Conservation (phyloP, 1,139 yeast species). For the Saccharomyces hybrid region DNA sequence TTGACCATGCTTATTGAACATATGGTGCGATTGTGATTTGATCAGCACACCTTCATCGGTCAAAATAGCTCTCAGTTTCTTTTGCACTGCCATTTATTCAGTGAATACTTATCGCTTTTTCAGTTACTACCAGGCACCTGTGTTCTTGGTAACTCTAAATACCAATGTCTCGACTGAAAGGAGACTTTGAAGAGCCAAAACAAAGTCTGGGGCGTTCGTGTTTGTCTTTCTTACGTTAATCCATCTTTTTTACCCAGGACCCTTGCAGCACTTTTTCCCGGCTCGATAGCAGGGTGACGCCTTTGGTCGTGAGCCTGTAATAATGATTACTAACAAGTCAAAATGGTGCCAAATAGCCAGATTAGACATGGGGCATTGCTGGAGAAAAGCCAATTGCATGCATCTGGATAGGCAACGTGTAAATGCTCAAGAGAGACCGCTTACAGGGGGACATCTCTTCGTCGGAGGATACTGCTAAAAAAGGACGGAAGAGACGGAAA, state of each 20-base stretch:
- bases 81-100: background rate
- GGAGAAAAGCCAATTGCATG: background rate
- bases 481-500: slow-evolving; percentile 16
- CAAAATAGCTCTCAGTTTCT: slow-evolving; percentile 2
- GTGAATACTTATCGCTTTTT: background rate
- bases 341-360: background rate
- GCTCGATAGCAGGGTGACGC: background rate
- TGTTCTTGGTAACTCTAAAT: background rate
- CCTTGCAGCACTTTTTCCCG: background rate
- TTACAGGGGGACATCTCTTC: background rate
- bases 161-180: background rate
- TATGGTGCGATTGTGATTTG: slow-evolving; percentile 3
- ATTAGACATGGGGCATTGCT: too few relatives aligned
- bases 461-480: background rate
- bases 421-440: background rate
- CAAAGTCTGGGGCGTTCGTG: background rate
- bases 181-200: background rate
- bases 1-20: background rate
- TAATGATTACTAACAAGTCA: background rate
- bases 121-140: background rate
- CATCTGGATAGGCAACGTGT: background rate
- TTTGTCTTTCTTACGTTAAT: background rate
- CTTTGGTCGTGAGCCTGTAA: background rate
- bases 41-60: slow-evolving; percentile 4
- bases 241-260: background rate